Base-by-base conservation (phyloP, 371 early-diverging fungal species). In the Saksenaea vasiformis region DNA sequence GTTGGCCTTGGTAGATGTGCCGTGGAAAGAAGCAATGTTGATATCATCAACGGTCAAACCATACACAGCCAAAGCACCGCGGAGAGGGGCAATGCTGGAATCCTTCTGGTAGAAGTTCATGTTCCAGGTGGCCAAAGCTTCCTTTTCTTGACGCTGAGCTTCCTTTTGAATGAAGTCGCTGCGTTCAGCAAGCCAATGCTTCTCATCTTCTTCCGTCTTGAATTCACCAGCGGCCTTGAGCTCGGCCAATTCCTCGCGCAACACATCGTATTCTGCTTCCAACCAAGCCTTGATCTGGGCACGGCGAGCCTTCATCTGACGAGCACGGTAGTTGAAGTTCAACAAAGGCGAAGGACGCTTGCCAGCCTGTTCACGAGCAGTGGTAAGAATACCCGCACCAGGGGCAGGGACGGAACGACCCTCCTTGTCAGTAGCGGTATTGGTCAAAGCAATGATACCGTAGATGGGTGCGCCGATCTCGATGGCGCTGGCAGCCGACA, bases 21-120 rank as follows among this genome's bases (percentile, higher is more conserved):
- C 98, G 82, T 96, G 98, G 97, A 97, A 97, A 24, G 96, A 96
- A n/a, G 95, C 94, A 41, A 96, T 93, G 61, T 93, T 93, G 69
- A 97, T 92, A 74, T 97, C 98, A 73, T 97, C 95, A 47, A 96
- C 81, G 7, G 93, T 93, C 64, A 98, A 79, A 51, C 96, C 96
- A 73, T 87, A 98, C 14, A 89, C 87, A 37, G 96, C 95, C 54
- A 98, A 85, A 14, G 95, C 92, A 68, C 96, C 97, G 59, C 96
- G 94, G 37, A 98, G 74, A 60, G 98, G 95, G 34, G 97, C 82
- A 74, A 97, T 96, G 71, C 83, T 73, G 37, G 91, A 73, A 71
- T 96, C 93, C 56, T 88, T 87, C 61, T 80, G 85, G 82, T 85
- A 96, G 90, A 95, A 97, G 71, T 92, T 86, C 78, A 91, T 93